These are phyloP conservation scores for Jacaranda copaia DNA, from an alignment of 257 asterid genomes.

Conservation along the genomic window DNA sequence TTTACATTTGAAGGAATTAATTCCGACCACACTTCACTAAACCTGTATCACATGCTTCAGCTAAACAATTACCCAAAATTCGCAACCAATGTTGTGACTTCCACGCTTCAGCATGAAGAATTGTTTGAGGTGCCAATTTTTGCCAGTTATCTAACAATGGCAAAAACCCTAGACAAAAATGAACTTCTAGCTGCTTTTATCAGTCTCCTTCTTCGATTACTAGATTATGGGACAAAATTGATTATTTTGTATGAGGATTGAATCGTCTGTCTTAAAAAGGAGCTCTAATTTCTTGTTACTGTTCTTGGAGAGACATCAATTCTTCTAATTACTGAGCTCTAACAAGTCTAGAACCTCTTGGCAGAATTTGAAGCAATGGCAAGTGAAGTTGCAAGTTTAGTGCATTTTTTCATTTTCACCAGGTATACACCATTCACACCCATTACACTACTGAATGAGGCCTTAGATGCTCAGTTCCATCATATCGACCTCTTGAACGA, in stretches of 20 bases:
- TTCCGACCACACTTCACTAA: background rate
- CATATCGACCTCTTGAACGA: background rate
- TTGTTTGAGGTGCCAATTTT: too few relatives aligned
- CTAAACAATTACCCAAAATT: too few relatives aligned
- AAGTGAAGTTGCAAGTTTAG: conserved; percentile 7
- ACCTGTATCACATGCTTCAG: too few relatives aligned
- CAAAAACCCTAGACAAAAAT: background rate
- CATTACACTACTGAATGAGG: background rate
- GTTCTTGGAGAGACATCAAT: conserved; percentile 23
- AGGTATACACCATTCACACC: background rate
- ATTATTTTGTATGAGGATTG: background rate
- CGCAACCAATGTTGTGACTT: background rate
- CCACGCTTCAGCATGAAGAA: background rate
- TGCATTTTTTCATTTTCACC: background rate
- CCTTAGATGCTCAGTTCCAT: background rate
- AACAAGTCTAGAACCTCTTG: background rate
- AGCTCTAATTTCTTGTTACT: conserved; percentile 3
- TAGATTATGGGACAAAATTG: background rate
- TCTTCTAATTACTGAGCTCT: background rate
- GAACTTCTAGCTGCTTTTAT: conserved; percentile 16
- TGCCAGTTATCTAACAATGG: too few relatives aligned
- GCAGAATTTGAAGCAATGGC: conserved; percentile 11
- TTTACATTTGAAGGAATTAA: background rate
- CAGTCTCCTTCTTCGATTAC: background rate
- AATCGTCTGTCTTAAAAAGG: background rate